These are phyloP conservation scores for Calonectria montana DNA, from an alignment of 2,329 filamentous ascomycete genomes.

Conservation along the genomic window DNA sequence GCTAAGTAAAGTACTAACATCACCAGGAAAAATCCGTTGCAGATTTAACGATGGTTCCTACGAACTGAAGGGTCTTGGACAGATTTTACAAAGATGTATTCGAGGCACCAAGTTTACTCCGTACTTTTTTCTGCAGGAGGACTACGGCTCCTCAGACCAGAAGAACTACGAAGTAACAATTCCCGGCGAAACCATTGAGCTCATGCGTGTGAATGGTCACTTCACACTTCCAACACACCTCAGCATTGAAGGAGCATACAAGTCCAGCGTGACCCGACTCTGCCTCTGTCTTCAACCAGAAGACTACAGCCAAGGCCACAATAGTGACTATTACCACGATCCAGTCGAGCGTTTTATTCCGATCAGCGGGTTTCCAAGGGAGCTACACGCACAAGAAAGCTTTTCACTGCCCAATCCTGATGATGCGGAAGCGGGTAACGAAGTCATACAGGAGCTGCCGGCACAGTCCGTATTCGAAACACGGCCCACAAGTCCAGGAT, in stretches of 20 bases:
- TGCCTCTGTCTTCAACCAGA: not conserved
- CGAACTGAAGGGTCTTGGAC: not conserved
- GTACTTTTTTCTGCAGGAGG: conserved; percentile 3
- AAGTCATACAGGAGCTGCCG: not conserved
- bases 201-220: not conserved
- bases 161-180: not conserved
- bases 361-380: not conserved
- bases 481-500: not conserved
- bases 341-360: not conserved
- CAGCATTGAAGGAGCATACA: not conserved
- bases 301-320: not conserved
- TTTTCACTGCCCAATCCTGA: not conserved
- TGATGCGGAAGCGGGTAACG: not conserved
- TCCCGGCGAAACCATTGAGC: not conserved
- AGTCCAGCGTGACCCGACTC: not conserved
- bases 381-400: not conserved
- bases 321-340: not conserved
- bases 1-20: not conserved
- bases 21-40: conserved; percentile 1
- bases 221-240: not conserved
- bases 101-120: not conserved
- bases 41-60: conserved; percentile 5
- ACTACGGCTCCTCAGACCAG: not conserved
- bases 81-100: not conserved
- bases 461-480: not conserved